Evolutionary conservation across 306 rosid genomes (phyloP), one percentile per base, ranked within the genome.

Genomic region (Mimosa bimucronata): DNA sequence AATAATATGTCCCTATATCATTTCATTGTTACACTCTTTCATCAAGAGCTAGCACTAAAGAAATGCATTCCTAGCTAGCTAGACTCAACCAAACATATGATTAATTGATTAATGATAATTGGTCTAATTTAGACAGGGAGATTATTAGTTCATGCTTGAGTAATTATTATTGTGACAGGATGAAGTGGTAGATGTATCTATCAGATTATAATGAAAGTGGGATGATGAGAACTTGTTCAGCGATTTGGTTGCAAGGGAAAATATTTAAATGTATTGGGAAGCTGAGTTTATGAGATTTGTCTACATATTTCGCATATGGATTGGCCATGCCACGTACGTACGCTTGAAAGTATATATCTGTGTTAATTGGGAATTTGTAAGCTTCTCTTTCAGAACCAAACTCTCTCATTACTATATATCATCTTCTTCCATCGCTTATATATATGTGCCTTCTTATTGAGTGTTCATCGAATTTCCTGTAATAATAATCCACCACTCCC

Each of bases 81-180:
- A 55, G 13, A 55, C 62, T 55, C 62, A 55, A 21, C 29, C 13
- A 55, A 55, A 55, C 29, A 21, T 46, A 46, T 14, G 19, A 46
- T 14, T 55, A 21, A 2, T 6, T 34, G 38, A 21, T 55, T 21
- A 55, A 50, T 50, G 23, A 8, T 55, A 42, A 42, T 11, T 42
- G 46, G 46, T 42, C 46, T 42, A 42, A 2, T 42, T 42, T 10
- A 42, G 46, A n/a, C 2, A 48, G 75, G 66, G 37, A 52, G 55
- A 21, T 21, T 26, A 21, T 38, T 46, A 50, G 19, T 18, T 16
- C 21, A 3, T 79, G 34, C 34, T 58, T 5, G n/a, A n/a, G 14
- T 37, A 34, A 37, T 38, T 67, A 19, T 46, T 67, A 46, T 50
- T 66, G 41, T 71, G 73, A 81, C 84, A 84, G 84, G 82, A 15